phyloP scores from a whole-genome alignment of 805 yeast genomes.

The Diddensiella transvaalensis region DNA sequence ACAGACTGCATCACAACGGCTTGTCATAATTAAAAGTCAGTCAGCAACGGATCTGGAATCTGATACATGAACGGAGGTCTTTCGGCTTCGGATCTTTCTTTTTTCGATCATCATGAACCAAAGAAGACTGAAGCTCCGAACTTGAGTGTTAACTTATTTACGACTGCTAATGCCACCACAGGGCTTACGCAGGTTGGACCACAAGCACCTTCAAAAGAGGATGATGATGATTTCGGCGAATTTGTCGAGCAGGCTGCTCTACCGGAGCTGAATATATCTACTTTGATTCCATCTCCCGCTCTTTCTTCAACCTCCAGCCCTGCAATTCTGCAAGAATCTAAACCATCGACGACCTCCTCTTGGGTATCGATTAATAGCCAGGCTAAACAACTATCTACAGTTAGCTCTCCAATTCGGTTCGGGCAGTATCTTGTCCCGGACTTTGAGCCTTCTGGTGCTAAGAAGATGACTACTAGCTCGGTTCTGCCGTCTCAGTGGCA shows the following conservation, averaged over 20 bases:
- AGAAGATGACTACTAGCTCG: neutral
- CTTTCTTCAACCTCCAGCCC: neutral
- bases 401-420: slow-evolving; percentile 15
- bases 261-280: neutral
- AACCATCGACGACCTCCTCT: slow-evolving; percentile 1
- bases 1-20: no score
- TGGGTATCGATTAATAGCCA: slow-evolving; percentile 2
- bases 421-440: slow-evolving; percentile 21
- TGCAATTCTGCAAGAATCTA: neutral
- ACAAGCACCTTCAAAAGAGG: slow-evolving; percentile 7
- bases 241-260: slow-evolving; percentile 41
- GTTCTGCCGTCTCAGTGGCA: slow-evolving; percentile 19
- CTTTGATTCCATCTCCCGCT: neutral
- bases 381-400: slow-evolving; percentile 9
- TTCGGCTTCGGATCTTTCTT: slow-evolving; percentile 18
- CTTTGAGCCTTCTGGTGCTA: slow-evolving; percentile 5
- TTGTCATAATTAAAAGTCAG: no score
- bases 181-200: neutral
- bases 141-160: no score
- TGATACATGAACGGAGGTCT: neutral
- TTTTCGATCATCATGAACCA: slow-evolving; percentile 17
- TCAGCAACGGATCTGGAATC: no score
- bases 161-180: no score
- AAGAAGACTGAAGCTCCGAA: neutral
- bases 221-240: slow-evolving; percentile 42